Base-by-base conservation (phyloP, 768 basidiomycete species). In the Suillus lakei region DNA sequence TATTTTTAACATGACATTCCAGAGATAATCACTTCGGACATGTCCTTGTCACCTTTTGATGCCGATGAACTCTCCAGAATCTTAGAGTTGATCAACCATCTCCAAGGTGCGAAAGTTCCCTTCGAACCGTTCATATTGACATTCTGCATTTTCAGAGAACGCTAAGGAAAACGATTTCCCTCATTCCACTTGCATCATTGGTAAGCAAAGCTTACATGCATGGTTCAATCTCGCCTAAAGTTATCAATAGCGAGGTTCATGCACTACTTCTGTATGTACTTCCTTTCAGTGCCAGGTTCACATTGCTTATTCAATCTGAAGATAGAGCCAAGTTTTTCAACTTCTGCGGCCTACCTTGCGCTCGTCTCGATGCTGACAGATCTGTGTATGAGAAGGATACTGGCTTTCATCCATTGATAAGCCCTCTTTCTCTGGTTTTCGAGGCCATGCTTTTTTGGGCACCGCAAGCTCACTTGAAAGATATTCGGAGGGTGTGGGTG, bases 251-350 rank as follows among this genome's bases (percentile, higher is more conserved):
- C 56, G 18, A 39, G 38, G 26, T 59, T 59, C 56, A 59, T 59
- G 56, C 56, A 59, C 12, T 59, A 59, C 18, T 59, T 59, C 26
- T 39, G 56, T 59, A 39, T 10, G 56, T 21, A 28, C 18, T 59
- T 39, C 26, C 21, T 18, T 39, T 28, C 16, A 21, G 10, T 13
- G 26, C 26, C 5, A 9, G 23, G 3, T 38, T 50, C 38, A 39
- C 16, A 9, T 41, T 10, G 18, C 26, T 59, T 15, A 59, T 59
- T 10, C 56, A 28, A 39, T 59, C 16, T 63, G 62, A 63, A 66
- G 64, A 39, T 28, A 62, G 55, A 53, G 53, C 64, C 38, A 63
- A 61, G 53, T 66, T 63, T 54, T 53, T 66, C 18, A 66, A 66
- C 53, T 66, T 63, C 53, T 53, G 62, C 34, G 64, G 64, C 28